Evolutionary conservation across 176 grass and related monocot species (phyloP).

Genomic region (Lolium perenne): DNA sequence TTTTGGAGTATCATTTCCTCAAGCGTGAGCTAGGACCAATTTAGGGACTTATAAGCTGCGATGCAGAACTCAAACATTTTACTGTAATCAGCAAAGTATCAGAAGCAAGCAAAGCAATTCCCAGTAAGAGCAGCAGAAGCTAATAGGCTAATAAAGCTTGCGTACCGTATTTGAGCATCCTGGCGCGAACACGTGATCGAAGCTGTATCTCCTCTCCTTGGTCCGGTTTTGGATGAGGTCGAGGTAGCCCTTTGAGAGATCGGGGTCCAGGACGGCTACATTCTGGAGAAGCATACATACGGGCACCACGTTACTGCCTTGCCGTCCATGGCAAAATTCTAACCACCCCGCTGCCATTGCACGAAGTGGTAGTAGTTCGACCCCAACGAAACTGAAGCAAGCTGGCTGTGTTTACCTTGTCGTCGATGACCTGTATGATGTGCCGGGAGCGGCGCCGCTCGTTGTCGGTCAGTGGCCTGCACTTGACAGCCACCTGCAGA

Average conservation of each 20-base stretch:
- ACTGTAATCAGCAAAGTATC: not conserved
- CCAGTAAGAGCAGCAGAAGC: slow-evolving; percentile 9
- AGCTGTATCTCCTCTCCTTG: slow-evolving; percentile 92
- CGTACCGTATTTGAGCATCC: slow-evolving; percentile 86
- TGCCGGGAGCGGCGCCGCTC: slow-evolving; percentile 73
- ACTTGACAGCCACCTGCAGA: slow-evolving; percentile 89
- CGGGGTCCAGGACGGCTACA: slow-evolving; percentile 93
- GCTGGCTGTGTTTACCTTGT: slow-evolving; percentile 53
- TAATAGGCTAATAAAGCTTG: not conserved
- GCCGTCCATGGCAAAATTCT: slow-evolving; percentile 33
- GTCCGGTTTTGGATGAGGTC: slow-evolving; percentile 93
- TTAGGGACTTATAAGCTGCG: slow-evolving; percentile 1
- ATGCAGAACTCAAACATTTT: slow-evolving; percentile 1
- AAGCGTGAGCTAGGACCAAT: slow-evolving; percentile 9
- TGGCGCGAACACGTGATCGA: slow-evolving; percentile 89
- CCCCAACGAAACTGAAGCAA: not conserved
- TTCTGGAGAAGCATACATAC: slow-evolving; percentile 46
- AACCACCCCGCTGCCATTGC: not conserved
- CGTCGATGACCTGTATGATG: slow-evolving; percentile 95
- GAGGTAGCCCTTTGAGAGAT: slow-evolving; percentile 96
- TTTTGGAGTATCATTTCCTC: slow-evolving; percentile 3
- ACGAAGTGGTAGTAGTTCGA: not conserved
- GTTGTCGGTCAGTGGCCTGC: slow-evolving; percentile 80
- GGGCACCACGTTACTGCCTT: slow-evolving; percentile 30
- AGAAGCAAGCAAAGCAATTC: slow-evolving; percentile 16